phyloP scores from a whole-genome alignment of 2,329 filamentous ascomycete species.

The Aspergillus sclerotialis region DNA sequence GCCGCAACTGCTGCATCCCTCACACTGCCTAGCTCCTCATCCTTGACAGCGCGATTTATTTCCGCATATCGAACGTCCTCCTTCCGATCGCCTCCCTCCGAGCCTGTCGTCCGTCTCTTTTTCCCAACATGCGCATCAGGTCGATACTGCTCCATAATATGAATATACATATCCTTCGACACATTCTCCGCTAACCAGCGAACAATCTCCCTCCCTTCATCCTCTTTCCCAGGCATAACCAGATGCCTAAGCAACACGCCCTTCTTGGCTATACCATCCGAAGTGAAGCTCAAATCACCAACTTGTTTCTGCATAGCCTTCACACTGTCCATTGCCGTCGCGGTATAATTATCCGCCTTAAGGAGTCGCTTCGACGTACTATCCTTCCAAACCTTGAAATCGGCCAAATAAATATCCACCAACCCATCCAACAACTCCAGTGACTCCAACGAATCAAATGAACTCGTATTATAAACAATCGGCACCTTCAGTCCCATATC shows the following conservation, averaged over 20 bases:
- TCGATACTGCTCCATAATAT: constrained; percentile 86
- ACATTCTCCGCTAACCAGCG: constrained; percentile 67
- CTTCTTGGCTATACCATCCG: constrained; percentile 71
- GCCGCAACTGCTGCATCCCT: constrained; percentile 61
- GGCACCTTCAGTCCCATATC: constrained; percentile 64
- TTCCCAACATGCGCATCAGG: constrained; percentile 78
- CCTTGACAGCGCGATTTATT: constrained; percentile 65
- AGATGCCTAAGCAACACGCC: constrained; percentile 72
- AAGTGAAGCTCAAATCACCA: constrained; percentile 74
- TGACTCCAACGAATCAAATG: constrained; percentile 69
- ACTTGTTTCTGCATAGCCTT: constrained; percentile 75
- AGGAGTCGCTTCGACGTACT: constrained; percentile 62
- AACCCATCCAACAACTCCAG: constrained; percentile 68
- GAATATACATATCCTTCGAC: constrained; percentile 68
- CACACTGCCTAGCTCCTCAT: constrained; percentile 60
- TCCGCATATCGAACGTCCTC: constrained; percentile 61
- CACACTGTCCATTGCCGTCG: constrained; percentile 67
- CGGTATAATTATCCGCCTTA: constrained; percentile 70
- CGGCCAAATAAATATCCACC: constrained; percentile 79
- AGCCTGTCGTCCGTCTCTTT: constrained; percentile 36
- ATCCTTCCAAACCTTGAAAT: constrained; percentile 75
- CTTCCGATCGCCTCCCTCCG: constrained; percentile 15
- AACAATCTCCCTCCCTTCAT: constrained; percentile 68
- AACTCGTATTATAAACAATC: constrained; percentile 78
- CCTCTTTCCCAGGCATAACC: constrained; percentile 75